Evolutionary conservation across 805 yeast genomes (phyloP).

Genomic region (Starmerella cellae): DNA sequence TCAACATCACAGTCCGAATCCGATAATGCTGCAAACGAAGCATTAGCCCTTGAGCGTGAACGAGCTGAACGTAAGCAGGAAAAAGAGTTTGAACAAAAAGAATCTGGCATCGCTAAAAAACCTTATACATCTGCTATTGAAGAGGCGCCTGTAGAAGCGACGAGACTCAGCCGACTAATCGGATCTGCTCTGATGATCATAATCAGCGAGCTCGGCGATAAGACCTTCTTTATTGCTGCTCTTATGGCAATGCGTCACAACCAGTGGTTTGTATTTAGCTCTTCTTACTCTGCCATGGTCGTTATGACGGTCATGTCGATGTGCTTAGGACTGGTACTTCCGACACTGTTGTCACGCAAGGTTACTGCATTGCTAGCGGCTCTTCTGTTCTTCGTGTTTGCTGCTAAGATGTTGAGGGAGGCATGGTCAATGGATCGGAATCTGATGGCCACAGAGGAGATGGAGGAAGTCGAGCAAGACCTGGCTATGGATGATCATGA

Average conservation of each 20-base stretch:
- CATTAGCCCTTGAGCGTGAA: no score
- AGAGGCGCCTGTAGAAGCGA: not conserved
- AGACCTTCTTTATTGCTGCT: conserved; percentile 92
- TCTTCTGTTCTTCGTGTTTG: conserved; percentile 49
- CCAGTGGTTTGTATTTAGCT: conserved; percentile 67
- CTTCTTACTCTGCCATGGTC: conserved; percentile 73
- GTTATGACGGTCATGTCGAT: conserved; percentile 90
- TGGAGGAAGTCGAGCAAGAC: conserved; percentile 95
- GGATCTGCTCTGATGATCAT: conserved; percentile 84
- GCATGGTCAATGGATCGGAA: conserved; percentile 59
- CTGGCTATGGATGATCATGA: conserved; percentile 51
- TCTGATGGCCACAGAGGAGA: conserved; percentile 79
- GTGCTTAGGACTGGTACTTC: conserved; percentile 80
- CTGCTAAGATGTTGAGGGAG: conserved; percentile 45
- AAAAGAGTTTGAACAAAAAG: no score
- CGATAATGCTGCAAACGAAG: no score
- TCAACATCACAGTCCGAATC: no score
- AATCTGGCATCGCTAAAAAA: no score
- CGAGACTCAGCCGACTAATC: conserved; percentile 32
- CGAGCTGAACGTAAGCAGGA: no score
- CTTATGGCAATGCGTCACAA: conserved; percentile 95
- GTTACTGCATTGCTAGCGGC: conserved; percentile 76
- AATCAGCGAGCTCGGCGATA: conserved; percentile 94
- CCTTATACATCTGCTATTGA: no score
- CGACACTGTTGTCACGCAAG: conserved; percentile 65